These are phyloP conservation scores for Chalara sp. DNA, from an alignment of 2,329 filamentous ascomycete genomes.

Conservation along the genomic window DNA sequence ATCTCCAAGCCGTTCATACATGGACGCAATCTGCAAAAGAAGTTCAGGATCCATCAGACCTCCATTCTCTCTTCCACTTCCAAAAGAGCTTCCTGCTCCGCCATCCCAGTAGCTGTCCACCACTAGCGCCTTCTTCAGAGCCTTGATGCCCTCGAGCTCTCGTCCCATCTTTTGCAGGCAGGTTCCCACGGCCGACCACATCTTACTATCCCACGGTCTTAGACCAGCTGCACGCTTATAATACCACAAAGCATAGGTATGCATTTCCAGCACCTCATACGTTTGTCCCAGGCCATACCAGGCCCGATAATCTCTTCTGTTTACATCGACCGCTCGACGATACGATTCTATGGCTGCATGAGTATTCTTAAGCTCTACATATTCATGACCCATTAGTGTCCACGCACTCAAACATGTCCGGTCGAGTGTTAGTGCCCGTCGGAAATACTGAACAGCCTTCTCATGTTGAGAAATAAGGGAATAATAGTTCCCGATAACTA, in stretches of 20 bases:
- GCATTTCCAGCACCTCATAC: constrained; percentile 97
- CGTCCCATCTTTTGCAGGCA: constrained; percentile 88
- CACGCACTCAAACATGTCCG: constrained; percentile 88
- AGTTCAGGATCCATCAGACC: constrained; percentile 78
- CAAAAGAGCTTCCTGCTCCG: constrained; percentile 37
- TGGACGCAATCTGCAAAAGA: constrained; percentile 77
- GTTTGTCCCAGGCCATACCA: constrained; percentile 98
- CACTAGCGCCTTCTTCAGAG: constrained; percentile 83
- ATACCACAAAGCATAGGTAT: constrained; percentile 94
- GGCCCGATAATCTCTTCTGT: constrained; percentile 90
- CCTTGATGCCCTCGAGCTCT: constrained; percentile 85
- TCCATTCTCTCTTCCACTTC: constrained; percentile 38
- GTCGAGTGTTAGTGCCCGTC: constrained; percentile 83
- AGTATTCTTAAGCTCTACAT: constrained; percentile 97
- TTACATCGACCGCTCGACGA: constrained; percentile 88
- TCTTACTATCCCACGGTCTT: constrained; percentile 93
- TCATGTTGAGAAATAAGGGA: constrained; percentile 91
- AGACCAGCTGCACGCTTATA: constrained; percentile 92
- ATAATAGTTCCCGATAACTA: constrained; percentile 96
- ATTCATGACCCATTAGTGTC: constrained; percentile 99
- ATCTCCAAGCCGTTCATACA: constrained; percentile 78
- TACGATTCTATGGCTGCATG: constrained; percentile 98
- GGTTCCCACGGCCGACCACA: constrained; percentile 95
- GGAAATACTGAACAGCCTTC: constrained; percentile 97
- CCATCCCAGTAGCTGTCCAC: constrained; percentile 82